Conservation (phyloP, 192 early-diverging fungal species). For the Backusella parvicylindrica region DNA sequence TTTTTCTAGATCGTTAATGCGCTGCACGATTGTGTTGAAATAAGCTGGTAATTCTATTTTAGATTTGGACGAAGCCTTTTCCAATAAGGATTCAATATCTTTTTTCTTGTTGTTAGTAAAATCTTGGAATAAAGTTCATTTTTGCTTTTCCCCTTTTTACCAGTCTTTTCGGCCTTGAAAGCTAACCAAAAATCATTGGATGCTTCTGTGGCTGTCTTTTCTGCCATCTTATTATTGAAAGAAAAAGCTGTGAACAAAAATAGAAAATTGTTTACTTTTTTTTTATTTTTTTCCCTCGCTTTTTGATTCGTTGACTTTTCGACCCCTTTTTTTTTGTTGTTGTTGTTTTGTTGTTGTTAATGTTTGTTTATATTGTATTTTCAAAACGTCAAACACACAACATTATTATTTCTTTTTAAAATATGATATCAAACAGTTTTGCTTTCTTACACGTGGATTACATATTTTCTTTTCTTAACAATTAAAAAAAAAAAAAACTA, state of each 20-base stretch:
- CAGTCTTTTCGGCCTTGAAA: conserved; percentile 29
- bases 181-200: conserved; percentile 35
- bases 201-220: conserved; percentile 32
- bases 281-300: not conserved
- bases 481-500: no score
- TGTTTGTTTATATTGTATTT: not conserved
- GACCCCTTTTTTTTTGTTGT: not conserved
- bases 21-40: conserved; percentile 40
- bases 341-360: not conserved
- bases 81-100: conserved; percentile 17
- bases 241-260: not conserved
- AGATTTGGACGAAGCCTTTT: conserved; percentile 8
- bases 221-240: not conserved
- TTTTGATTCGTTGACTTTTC: not conserved
- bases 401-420: not conserved
- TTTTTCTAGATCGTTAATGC: conserved; percentile 56
- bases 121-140: not conserved
- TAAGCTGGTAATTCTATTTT: conserved; percentile 26
- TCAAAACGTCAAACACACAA: not conserved
- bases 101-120: not conserved
- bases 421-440: not conserved
- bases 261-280: not conserved
- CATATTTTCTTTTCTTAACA: not conserved
- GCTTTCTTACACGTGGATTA: not conserved
- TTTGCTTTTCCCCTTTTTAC: not conserved